phyloP scores from a whole-genome alignment of 331 rosid species.

The Cucumis variabilis region DNA sequence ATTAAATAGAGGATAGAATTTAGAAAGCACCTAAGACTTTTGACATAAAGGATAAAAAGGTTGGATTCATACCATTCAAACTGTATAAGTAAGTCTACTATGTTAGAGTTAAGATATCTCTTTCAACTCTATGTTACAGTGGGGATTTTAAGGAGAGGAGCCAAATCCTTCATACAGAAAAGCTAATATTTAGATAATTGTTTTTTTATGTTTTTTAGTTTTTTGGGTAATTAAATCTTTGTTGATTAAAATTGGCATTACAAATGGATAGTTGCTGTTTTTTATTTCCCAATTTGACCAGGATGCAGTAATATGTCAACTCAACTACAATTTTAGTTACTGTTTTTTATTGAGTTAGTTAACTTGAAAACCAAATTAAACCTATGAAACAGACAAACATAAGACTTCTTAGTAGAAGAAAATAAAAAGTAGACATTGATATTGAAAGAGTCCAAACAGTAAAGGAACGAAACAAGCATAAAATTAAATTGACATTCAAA shows the following conservation, averaged over 20 bases:
- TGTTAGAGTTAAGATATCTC: background rate
- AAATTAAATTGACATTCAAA: background rate
- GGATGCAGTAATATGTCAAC: background rate
- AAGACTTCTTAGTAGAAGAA: background rate
- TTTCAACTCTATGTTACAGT: background rate
- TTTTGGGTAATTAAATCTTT: background rate
- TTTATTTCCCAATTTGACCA: background rate
- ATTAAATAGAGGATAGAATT: too few species aligned
- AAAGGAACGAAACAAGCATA: background rate
- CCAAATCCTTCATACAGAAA: background rate
- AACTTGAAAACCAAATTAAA: background rate
- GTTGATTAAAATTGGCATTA: background rate
- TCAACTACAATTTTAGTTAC: background rate
- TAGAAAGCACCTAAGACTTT: too few species aligned
- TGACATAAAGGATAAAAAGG: background rate
- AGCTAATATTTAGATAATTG: background rate
- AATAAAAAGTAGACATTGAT: background rate
- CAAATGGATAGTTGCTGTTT: background rate
- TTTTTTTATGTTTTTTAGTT: background rate
- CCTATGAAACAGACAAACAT: background rate
- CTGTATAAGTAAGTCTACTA: too few species aligned
- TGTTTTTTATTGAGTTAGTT: background rate
- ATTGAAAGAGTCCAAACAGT: background rate
- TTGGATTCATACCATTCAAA: too few species aligned
- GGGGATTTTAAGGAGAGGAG: conserved; percentile 20